These are phyloP conservation scores for Ramaria rubella DNA, from an alignment of 768 basidiomycete species.

Conservation along the genomic window DNA sequence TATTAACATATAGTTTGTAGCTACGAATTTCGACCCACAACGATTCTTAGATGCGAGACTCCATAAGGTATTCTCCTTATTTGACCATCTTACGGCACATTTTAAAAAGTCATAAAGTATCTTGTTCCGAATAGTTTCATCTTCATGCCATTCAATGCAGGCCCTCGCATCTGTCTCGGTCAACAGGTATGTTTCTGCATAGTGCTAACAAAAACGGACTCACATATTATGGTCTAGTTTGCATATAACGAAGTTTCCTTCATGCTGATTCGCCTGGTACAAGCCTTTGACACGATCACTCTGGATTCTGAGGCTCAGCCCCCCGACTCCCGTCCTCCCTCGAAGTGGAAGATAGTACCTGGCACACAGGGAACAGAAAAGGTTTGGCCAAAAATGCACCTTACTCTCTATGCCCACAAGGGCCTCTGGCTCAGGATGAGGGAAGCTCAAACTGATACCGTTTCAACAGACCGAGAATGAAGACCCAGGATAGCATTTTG, in stretches of 20 bases:
- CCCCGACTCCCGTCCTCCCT: constrained; percentile 28
- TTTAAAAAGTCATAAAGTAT: constrained; percentile 21
- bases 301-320: constrained; percentile 34
- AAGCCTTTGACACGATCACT: constrained; percentile 38
- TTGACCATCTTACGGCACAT: neutral
- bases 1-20: constrained; percentile 11
- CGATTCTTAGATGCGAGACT: constrained; percentile 56
- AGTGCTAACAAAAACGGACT: neutral
- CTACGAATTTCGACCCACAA: constrained; percentile 48
- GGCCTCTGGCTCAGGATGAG: constrained; percentile 11
- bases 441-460: no score
- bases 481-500: no score
- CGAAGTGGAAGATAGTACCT: constrained; percentile 35
- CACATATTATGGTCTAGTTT: constrained; percentile 29
- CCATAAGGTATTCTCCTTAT: constrained; percentile 24
- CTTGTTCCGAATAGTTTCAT: constrained; percentile 57
- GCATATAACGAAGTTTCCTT: constrained; percentile 53
- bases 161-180: constrained; percentile 58
- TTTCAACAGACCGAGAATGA: no score
- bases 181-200: constrained; percentile 30
- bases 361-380: constrained; percentile 45
- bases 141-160: constrained; percentile 61
- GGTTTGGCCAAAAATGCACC: constrained; percentile 29
- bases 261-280: constrained; percentile 46
- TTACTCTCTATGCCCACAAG: constrained; percentile 37